Conservation (phyloP, 73 alveolate genomes). For the Breviolum minutum region DNA sequence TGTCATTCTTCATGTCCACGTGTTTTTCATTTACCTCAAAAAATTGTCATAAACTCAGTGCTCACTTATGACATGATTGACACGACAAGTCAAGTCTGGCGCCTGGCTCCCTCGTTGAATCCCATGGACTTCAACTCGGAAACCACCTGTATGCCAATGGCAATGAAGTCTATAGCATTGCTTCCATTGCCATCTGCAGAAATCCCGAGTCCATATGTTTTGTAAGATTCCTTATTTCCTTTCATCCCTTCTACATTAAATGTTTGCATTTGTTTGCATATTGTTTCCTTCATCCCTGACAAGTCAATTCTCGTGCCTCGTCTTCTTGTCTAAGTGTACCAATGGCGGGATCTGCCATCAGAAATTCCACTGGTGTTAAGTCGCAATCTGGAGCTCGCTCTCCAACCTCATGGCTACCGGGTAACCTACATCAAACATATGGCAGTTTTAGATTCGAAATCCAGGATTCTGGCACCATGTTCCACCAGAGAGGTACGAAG, state of each 20-base stretch:
- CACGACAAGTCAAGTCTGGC: not conserved
- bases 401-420: slow-evolving; percentile 19
- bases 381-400: slow-evolving; percentile 88
- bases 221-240: too few relatives aligned
- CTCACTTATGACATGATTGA: too few relatives aligned
- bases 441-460: not conserved
- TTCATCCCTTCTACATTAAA: not conserved
- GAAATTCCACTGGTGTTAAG: slow-evolving; percentile 40
- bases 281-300: too few relatives aligned
- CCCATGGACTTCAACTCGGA: slow-evolving; percentile 50
- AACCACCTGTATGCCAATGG: slow-evolving; percentile 11
- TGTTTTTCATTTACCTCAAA: too few relatives aligned
- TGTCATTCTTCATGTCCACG: too few relatives aligned
- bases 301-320: not conserved
- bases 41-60: too few relatives aligned
- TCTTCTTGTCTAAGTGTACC: not conserved
- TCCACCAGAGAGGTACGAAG: slow-evolving; percentile 75
- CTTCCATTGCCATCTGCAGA: not conserved
- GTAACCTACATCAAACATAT: not conserved
- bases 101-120: slow-evolving; percentile 62
- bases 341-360: slow-evolving; percentile 57
- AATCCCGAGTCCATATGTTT: too few relatives aligned
- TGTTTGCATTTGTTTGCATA: not conserved
- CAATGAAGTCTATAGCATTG: not conserved
- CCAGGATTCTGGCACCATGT: slow-evolving; percentile 36